A percentile compares a stretch with the other conserved stretches of the same genome.
Conservation (phyloP, 2,329 filamentous ascomycete genomes). For the Ophiosphaerella herpotricha region DNA sequence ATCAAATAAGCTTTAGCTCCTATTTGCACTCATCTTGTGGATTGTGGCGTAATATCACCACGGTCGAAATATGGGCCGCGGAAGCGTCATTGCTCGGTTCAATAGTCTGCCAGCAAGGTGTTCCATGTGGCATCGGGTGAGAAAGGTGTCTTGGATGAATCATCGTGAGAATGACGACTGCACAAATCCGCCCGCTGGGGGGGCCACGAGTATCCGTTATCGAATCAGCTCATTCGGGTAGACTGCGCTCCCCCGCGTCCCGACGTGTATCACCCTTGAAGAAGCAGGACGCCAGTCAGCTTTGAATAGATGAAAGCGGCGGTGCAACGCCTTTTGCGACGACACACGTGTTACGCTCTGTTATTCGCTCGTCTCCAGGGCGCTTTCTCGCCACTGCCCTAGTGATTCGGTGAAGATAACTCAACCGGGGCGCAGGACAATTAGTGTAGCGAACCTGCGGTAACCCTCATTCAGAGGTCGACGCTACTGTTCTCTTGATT, state of each 20-base stretch:
- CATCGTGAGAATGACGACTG: constrained; percentile 3
- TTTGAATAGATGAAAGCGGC: constrained; percentile 13
- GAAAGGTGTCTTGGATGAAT: constrained; percentile 8
- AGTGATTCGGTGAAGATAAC: constrained; percentile 6
- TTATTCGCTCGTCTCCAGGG: constrained; percentile 6
- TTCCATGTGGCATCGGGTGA: constrained; percentile 17
- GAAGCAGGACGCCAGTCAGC: constrained; percentile 16
- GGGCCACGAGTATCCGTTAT: constrained; percentile 5
- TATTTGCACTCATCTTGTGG: not conserved
- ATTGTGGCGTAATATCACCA: too few relatives aligned
- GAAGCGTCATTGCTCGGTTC: constrained; percentile 10
- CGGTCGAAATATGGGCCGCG: not conserved
- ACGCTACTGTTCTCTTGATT: constrained; percentile 6
- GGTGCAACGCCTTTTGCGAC: constrained; percentile 18
- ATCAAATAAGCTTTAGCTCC: not conserved
- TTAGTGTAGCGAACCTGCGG: constrained; percentile 7
- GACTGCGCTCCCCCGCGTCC: constrained; percentile 23
- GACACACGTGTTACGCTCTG: constrained; percentile 5
- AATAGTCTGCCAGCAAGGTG: constrained; percentile 10
- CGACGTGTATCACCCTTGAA: constrained; percentile 21
- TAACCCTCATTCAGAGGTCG: constrained; percentile 4
- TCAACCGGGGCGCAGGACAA: constrained; percentile 8
- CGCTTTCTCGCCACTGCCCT: not conserved
- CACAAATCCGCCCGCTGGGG: constrained; percentile 15
- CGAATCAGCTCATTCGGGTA: constrained; percentile 14